These are phyloP conservation scores for Cyclostephanos tholiformis DNA, from an alignment of 108 stramenopile species.

Conservation along the genomic window DNA sequence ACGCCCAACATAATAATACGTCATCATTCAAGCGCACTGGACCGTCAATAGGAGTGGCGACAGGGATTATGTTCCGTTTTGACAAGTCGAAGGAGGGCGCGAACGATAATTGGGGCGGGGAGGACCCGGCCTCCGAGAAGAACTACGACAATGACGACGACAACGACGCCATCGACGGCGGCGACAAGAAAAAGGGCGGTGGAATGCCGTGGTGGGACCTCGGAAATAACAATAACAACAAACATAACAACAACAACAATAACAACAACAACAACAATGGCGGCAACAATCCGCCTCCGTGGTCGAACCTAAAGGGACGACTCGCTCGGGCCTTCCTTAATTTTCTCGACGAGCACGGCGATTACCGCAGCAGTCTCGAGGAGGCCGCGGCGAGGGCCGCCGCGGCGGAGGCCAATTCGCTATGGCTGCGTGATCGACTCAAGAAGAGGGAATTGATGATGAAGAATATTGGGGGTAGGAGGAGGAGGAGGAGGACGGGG, in stretches of 20 bases:
- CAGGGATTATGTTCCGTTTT: too few relatives aligned
- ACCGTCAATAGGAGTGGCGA: too few relatives aligned
- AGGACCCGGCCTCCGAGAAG: background rate
- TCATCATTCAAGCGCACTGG: too few relatives aligned
- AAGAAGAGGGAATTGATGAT: conserved; percentile 10
- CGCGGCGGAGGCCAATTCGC: conserved; percentile 30
- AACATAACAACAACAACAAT: too few relatives aligned
- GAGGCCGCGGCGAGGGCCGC: conserved; percentile 50
- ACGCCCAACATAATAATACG: too few relatives aligned
- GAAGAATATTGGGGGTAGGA: background rate
- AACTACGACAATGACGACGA: background rate
- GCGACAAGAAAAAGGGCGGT: background rate
- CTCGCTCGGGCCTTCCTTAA: conserved; percentile 49
- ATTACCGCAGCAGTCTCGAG: conserved; percentile 44
- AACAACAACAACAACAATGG: background rate
- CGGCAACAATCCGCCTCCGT: background rate
- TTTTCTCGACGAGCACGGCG: conserved; percentile 54
- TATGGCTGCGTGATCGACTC: conserved; percentile 24
- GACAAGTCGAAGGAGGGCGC: too few relatives aligned
- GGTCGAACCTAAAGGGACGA: conserved; percentile 30
- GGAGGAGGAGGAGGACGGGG: background rate
- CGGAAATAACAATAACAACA: too few relatives aligned
- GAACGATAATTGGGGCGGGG: too few relatives aligned
- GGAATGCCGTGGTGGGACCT: too few relatives aligned
- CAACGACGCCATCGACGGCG: background rate